Evolutionary conservation across 2,329 filamentous ascomycete species (phyloP), one percentile per base, ranked within the genome.

Genomic region (Laburnicola sp.): DNA sequence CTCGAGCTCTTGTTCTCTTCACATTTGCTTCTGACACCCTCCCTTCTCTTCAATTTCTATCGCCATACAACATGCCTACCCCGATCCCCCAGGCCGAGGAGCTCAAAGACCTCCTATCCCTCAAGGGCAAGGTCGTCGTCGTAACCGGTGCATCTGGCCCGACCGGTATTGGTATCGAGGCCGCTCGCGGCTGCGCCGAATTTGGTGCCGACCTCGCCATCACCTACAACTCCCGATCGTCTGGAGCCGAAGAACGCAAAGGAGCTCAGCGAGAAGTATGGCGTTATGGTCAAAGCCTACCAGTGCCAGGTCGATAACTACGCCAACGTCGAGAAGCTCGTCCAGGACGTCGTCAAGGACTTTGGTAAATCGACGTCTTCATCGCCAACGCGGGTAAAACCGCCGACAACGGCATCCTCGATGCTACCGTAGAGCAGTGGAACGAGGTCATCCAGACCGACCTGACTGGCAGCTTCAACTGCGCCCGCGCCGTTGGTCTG

Each of bases 381-480:
- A 81, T 87, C 58, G 84, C 84, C 73, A 87, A 87, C 72, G 86
- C 87, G 21, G 87, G 87, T 50, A 82, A 84, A 54, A 89, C 87
- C 4, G 86, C 87, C 60, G 81, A 86, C 75, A 77, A 76, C 48
- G 87, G 86, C 51, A 80, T 89, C 66, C 77, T 89, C 42, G 87
- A 90, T 56, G 84, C 84, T 68, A 82, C 83, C 23, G 84, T 88
- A 22, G 80, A 86, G 66, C 88, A 90, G 68, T 84, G 85, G 69
- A 85, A 91, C 69, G 82, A 85, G 72, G 89, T 96, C 78, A 81
- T 96, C 73, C 83, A 88, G 64, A 86, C 93, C 66, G 95, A 97
- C 74, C 80, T 96, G 62, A 94, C 86, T n/a, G 92, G 91, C 9
- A 87, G 87, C 34, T 91, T 88, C 74, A 93, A 89, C 80, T 95